Conservation (phyloP, 257 asterid species). For the Nicotiana paniculata region DNA sequence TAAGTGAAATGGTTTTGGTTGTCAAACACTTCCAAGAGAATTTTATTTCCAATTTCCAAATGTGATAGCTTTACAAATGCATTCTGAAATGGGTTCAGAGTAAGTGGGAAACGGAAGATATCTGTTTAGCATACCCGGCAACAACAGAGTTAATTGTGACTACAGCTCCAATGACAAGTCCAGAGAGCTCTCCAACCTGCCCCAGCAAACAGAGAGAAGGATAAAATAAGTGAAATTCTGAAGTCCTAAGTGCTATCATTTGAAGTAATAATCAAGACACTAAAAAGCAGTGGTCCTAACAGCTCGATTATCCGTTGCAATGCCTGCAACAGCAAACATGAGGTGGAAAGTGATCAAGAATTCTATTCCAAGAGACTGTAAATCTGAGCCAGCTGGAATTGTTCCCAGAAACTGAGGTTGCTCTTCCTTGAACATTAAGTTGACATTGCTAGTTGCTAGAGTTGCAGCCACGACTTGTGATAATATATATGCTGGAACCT, state of each 20-base stretch:
- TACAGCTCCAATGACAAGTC: slow-evolving; percentile 22
- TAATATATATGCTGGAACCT: slow-evolving; percentile 9
- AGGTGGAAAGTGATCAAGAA: slow-evolving; percentile 10
- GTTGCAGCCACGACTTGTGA: slow-evolving; percentile 4
- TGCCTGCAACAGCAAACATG: neutral
- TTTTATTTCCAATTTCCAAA: neutral
- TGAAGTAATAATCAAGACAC: neutral
- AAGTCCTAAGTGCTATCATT: neutral
- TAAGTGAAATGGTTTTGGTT: neutral
- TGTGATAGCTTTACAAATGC: neutral
- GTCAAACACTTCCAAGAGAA: neutral
- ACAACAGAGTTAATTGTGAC: slow-evolving; percentile 18
- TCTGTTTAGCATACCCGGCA: slow-evolving; percentile 20
- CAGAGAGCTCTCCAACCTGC: slow-evolving; percentile 6
- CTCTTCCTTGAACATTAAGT: neutral
- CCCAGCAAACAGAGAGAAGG: neutral
- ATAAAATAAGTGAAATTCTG: neutral
- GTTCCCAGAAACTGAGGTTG: slow-evolving; percentile 7
- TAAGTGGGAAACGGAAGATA: neutral
- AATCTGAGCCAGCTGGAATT: slow-evolving; percentile 6
- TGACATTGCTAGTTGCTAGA: slow-evolving; percentile 7
- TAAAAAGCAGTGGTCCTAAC: neutral
- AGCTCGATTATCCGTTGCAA: neutral
- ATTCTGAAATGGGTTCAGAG: neutral
- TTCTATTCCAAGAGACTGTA: slow-evolving; percentile 3